Conservation (phyloP, 306 rosid genomes). For the Dryas alaskensis region DNA sequence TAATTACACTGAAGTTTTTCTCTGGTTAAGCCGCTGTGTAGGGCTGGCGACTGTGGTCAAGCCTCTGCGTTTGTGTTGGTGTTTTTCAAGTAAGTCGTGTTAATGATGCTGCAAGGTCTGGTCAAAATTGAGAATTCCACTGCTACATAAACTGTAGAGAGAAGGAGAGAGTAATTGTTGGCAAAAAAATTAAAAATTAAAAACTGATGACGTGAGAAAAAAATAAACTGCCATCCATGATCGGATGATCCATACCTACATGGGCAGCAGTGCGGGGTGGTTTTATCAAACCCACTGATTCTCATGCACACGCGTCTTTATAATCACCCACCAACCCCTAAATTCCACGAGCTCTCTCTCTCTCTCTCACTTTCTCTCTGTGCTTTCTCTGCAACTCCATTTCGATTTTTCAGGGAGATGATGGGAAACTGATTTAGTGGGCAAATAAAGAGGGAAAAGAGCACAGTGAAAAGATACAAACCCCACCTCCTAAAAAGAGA, state of each 20-base stretch:
- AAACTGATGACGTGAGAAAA: slow-evolving; percentile 2
- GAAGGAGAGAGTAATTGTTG: neutral
- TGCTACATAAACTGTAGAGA: neutral
- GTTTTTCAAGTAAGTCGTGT: no score
- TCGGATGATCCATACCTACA: neutral
- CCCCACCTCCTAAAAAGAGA: slow-evolving; percentile 28
- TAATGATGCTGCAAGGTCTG: no score
- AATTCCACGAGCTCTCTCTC: slow-evolving; percentile 25
- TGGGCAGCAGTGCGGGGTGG: slow-evolving; percentile 11
- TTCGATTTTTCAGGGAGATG: slow-evolving; percentile 43
- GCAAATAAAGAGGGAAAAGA: slow-evolving; percentile 20
- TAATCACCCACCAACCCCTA: slow-evolving; percentile 34
- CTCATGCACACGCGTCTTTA: slow-evolving; percentile 44
- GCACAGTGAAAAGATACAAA: slow-evolving; percentile 3
- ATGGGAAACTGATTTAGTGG: slow-evolving; percentile 46
- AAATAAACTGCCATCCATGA: slow-evolving; percentile 4
- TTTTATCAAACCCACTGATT: slow-evolving; percentile 48
- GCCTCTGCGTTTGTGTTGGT: no score
- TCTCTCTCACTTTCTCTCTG: slow-evolving; percentile 18
- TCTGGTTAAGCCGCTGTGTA: no score
- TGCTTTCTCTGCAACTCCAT: slow-evolving; percentile 35
- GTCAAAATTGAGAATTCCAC: no score
- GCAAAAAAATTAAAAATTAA: neutral
- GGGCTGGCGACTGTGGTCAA: no score
- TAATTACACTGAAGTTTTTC: no score